Evolutionary conservation across 2,329 filamentous ascomycete genomes (phyloP).

Genomic region (Ophiostoma ulmi): DNA sequence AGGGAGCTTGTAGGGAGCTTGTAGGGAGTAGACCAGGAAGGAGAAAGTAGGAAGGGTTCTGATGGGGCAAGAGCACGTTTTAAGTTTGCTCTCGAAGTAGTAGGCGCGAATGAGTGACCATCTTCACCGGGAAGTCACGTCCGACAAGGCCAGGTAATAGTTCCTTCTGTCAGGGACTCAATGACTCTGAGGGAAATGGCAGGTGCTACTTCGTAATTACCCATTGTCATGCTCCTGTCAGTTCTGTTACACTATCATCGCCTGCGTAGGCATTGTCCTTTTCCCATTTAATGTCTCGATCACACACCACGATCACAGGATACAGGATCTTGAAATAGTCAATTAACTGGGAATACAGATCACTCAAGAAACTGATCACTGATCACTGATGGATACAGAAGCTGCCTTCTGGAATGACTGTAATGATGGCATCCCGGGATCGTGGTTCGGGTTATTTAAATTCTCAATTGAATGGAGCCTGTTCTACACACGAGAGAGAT

Average conservation of each 20-base stretch:
- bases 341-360: background rate
- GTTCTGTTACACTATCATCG: background rate
- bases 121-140: background rate
- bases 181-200: background rate
- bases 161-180: background rate
- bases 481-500: background rate
- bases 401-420: background rate
- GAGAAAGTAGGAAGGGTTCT: background rate
- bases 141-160: background rate
- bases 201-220: background rate
- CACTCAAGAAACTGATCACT: background rate
- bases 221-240: background rate
- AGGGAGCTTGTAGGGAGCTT: background rate
- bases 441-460: conserved; percentile 1
- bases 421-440: conserved; percentile 8
- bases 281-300: background rate
- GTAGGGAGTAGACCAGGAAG: background rate
- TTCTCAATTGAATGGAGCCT: background rate
- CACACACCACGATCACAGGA: background rate
- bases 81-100: background rate
- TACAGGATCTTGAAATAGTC: background rate
- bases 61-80: background rate
- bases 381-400: conserved; percentile 6
- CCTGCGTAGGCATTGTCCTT: background rate
- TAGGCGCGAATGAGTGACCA: background rate